Percentiles rank a stretch among this genome's conserved stretches.
Conservation (phyloP, 2,329 filamentous ascomycete species). For the Penicillium sp. region DNA sequence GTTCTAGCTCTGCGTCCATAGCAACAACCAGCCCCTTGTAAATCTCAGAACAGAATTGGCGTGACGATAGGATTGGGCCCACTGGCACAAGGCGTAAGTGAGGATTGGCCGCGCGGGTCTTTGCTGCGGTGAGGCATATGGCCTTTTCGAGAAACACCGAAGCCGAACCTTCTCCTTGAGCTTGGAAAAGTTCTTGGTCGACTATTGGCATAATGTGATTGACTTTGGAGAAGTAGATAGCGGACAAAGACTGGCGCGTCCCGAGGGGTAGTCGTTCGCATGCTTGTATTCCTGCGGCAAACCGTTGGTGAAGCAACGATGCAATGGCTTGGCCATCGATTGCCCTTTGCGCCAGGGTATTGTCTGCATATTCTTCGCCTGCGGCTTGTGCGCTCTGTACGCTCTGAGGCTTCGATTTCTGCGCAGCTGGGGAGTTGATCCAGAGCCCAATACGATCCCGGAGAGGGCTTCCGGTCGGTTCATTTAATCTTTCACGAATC, state of each 20-base stretch:
- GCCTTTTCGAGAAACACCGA: conserved; percentile 34
- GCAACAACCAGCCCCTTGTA: conserved; percentile 32
- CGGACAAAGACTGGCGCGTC: conserved; percentile 27
- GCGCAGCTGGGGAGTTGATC: conserved; percentile 21
- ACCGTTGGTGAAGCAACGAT: conserved; percentile 20
- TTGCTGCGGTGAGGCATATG: conserved; percentile 36
- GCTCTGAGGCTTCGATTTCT: conserved; percentile 5
- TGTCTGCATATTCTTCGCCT: background rate
- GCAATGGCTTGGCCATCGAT: conserved; percentile 7
- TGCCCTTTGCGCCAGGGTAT: background rate
- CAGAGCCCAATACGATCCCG: conserved; percentile 28
- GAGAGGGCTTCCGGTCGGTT: conserved; percentile 18
- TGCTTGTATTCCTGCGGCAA: conserved; percentile 21
- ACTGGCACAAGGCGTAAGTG: conserved; percentile 26
- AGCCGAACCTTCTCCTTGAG: conserved; percentile 19
- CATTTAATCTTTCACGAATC: conserved; percentile 28
- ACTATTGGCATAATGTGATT: conserved; percentile 34
- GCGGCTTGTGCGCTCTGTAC: conserved; percentile 1
- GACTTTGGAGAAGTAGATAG: conserved; percentile 32
- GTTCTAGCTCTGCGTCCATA: conserved; percentile 33
- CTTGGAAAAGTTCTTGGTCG: conserved; percentile 22
- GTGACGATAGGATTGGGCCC: conserved; percentile 27
- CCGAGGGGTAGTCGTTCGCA: conserved; percentile 26
- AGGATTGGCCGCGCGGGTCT: conserved; percentile 27
- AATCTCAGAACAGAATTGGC: conserved; percentile 33